A percentile compares a stretch with the other conserved stretches of the same genome.
phyloP scores from a whole-genome alignment of 2,329 filamentous ascomycete genomes.

The Aspergillus quadricinctus region DNA sequence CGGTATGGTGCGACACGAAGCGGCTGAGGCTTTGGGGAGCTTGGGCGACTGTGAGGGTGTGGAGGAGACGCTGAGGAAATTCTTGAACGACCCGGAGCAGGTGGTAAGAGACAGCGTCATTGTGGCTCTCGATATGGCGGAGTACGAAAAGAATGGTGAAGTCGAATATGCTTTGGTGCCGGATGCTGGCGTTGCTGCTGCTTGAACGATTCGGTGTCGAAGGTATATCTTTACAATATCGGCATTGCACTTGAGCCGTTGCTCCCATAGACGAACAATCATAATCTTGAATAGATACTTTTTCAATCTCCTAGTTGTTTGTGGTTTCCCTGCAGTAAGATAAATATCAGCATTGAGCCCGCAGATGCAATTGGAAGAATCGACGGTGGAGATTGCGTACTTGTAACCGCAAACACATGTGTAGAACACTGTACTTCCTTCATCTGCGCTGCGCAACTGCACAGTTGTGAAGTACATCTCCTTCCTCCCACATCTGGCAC shows the following conservation, averaged over 20 bases:
- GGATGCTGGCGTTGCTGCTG: conserved; percentile 39
- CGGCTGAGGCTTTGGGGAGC: conserved; percentile 90
- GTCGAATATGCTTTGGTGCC: conserved; percentile 90
- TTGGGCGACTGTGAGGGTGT: conserved; percentile 91
- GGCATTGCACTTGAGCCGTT: conserved; percentile 13
- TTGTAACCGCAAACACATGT: conserved; percentile 81
- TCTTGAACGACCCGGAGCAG: conserved; percentile 84
- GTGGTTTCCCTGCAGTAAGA: conserved; percentile 27
- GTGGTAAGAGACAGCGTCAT: conserved; percentile 93
- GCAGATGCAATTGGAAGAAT: neutral
- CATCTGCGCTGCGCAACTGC: conserved; percentile 87
- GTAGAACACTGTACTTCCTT: conserved; percentile 91
- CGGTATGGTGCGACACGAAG: conserved; percentile 97
- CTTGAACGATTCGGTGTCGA: conserved; percentile 17
- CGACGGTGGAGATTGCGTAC: conserved; percentile 47
- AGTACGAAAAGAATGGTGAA: conserved; percentile 86
- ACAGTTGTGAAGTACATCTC: conserved; percentile 82
- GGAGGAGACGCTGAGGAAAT: conserved; percentile 75
- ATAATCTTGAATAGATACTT: conserved; percentile 14
- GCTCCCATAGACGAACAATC: conserved; percentile 22
- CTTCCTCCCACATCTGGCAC: conserved; percentile 73
- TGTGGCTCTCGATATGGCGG: conserved; percentile 95
- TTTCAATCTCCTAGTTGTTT: conserved; percentile 28
- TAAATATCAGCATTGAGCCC: conserved; percentile 14
- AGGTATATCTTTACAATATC: conserved; percentile 9